Base-by-base conservation (phyloP, 306 rosid species). In the Gleditsia sinensis region DNA sequence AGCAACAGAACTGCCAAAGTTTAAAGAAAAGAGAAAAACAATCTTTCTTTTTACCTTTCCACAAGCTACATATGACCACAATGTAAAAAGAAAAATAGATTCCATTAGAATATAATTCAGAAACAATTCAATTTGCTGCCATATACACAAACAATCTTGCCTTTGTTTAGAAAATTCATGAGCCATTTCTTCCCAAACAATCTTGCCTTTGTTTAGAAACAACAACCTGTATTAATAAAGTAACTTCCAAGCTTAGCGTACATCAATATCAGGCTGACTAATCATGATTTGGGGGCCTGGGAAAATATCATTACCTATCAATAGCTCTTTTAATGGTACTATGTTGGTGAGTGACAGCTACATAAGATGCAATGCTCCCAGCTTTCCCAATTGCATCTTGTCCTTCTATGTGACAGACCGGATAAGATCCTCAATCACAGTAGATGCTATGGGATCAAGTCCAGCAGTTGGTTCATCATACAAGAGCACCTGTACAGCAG, bases 141-240 rank as follows among this genome's bases (percentile, higher is more conserved):
- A 71, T 20, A 7, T 21, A 28, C 8, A 39, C 24, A 67, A 75
- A 95, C 99, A 46, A 95, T n/a, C n/a, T 90, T 58, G 98, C 93
- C 87, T 87, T 90, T 3, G 88, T 82, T 71, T 75, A 4, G 90
- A 88, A 68, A 95, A 95, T 74, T 95, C 99, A 37, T 74, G 83
- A 43, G 99, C 92, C 96, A 86, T 88, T 86, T 98, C 99, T 87
- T 95, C 90, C 99, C 99, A 95, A 40, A 95, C 99, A 86, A 95
- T 46, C 88, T 88, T 85, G 16, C 99, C 99, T 75, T 95, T 89
- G 19, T 90, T 75, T 34, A 95, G 86, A 90, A 95, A 95, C 79
- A 95, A 55, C 73, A 95, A 85, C 89, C 99, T 95, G 75, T 36
- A 80, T 40, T 63, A 23, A 63, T 61, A 36, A 49, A 78, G 74